These are phyloP conservation scores for Ilyonectria mors-panacis DNA, from an alignment of 2,329 filamentous ascomycete species.

Conservation along the genomic window DNA sequence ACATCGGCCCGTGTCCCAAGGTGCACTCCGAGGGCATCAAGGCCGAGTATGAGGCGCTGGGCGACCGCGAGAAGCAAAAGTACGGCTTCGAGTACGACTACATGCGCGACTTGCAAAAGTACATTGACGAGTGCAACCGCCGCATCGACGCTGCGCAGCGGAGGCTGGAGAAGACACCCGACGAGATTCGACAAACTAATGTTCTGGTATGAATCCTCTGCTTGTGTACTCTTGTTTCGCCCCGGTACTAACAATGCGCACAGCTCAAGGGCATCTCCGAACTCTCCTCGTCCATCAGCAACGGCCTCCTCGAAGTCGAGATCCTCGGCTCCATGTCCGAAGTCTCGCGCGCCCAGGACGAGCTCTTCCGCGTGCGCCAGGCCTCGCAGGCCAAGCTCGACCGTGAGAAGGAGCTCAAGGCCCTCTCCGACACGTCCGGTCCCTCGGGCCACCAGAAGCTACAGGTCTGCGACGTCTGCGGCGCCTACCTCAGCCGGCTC, in stretches of 20 bases:
- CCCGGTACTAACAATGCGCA: conserved; percentile 28
- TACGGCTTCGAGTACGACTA: conserved; percentile 98
- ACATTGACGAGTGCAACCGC: conserved; percentile 96
- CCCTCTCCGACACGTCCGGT: conserved; percentile 90
- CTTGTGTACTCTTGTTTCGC: rapidly evolving
- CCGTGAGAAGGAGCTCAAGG: conserved; percentile 89
- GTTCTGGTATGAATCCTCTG: conserved; percentile 68
- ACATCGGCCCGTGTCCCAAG: conserved; percentile 90
- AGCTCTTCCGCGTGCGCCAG: conserved; percentile 88
- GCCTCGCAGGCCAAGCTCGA: conserved; percentile 87
- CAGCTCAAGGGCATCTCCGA: conserved; percentile 87
- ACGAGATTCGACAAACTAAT: conserved; percentile 97
- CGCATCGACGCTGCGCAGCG: conserved; percentile 93
- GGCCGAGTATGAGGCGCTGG: conserved; percentile 85
- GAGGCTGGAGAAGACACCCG: conserved; percentile 94
- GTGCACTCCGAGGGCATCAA: conserved; percentile 92
- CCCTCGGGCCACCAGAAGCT: conserved; percentile 97
- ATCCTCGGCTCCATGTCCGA: conserved; percentile 86
- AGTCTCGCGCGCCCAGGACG: conserved; percentile 86
- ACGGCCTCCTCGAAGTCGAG: conserved; percentile 87
- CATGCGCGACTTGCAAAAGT: conserved; percentile 94
- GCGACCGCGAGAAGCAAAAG: conserved; percentile 79
- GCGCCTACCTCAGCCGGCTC: conserved; percentile 90
- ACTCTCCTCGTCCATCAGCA: conserved; percentile 82
- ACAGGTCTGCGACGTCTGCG: conserved; percentile 98